Evolutionary conservation across 2,329 filamentous ascomycete genomes (phyloP), one percentile per base, ranked within the genome.

Genomic region (Coniochaeta pulveracea): DNA sequence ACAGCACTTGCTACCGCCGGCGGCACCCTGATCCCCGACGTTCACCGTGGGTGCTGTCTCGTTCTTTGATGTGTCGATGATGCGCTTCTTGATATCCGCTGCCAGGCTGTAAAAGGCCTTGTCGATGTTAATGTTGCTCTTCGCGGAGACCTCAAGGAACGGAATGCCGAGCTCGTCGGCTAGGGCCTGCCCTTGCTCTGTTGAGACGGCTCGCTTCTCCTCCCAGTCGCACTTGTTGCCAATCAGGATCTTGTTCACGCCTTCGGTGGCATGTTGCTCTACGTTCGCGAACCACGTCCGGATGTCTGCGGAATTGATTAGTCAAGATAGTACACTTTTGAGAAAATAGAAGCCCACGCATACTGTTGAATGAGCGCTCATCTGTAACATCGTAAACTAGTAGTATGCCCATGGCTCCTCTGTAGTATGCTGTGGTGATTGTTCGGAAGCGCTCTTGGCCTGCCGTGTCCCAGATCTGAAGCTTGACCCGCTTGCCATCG

Each of bases 201-300:
- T 93, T 32, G 85, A 86, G 26, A 98, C 83, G 35, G 84, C 86
- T 47, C 91, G 81, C 72, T 96, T 96, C 65, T 98, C 91, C 62
- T 96, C 91, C 91, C 91, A 96, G 63, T 98, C 91, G 65, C 91
- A 98, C 66, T 98, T 98, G 74, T 98, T 98, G 57, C 91, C 91
- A 47, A 98, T 95, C 45, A 98, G 75, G 55, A 98, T 96, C 72
- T 96, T 98, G 76, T 96, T 95, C 55, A 98, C 91, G 51, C 91
- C 91, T 64, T 96, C 91, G 50, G 85, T 94, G 38, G 91, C 91
- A 64, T 98, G 88, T 61, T 94, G 88, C 59, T 95, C 88, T 48
- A 95, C 88, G 63, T 98, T 96, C 55, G 88, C 88, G 66, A 98
- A 98, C 91, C 91, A 98, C 46, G 91, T 96, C 53, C 88, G 82